phyloP scores from a whole-genome alignment of 2,329 filamentous ascomycete species.

The Sclerotinia trifoliorum region DNA sequence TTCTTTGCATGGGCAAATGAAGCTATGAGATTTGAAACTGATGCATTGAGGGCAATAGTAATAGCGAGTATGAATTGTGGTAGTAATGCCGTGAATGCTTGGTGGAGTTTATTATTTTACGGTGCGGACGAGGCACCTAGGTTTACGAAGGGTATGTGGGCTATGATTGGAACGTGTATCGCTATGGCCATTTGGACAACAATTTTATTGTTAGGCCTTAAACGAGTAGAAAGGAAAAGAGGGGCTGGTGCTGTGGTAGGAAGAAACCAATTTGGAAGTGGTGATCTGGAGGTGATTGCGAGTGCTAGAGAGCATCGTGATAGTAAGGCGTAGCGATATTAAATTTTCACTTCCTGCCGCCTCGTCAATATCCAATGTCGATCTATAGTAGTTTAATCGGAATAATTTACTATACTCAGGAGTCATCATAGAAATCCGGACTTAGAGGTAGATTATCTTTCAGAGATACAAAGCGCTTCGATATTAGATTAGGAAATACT shows the following conservation, averaged over 20 bases:
- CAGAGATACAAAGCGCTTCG: too few species aligned
- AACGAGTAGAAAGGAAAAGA: slow-evolving; percentile 41
- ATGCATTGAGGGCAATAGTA: slow-evolving; percentile 62
- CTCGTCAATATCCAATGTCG: background rate
- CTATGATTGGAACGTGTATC: slow-evolving; percentile 65
- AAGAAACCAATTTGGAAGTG: background rate
- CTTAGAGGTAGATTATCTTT: too few species aligned
- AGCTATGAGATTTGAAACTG: slow-evolving; percentile 58
- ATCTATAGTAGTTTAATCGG: too few species aligned
- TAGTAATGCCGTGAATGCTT: slow-evolving; percentile 67
- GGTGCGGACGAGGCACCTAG: slow-evolving; percentile 62
- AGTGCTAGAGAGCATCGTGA: background rate
- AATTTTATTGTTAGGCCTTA: slow-evolving; percentile 49
- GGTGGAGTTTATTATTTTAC: slow-evolving; percentile 73
- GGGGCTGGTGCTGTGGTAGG: background rate
- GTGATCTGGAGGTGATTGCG: background rate
- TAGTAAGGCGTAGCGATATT: background rate
- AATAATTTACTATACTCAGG: too few species aligned
- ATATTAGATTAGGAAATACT: too few species aligned
- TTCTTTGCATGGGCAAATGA: slow-evolving; percentile 79
- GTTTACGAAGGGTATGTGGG: slow-evolving; percentile 63
- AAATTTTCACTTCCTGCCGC: background rate
- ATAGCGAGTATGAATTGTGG: slow-evolving; percentile 71
- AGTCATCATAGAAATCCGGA: too few species aligned
- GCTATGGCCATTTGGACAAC: slow-evolving; percentile 59